Evolutionary conservation across 345 rosid genomes (phyloP), one percentile per base, ranked within the genome.

Genomic region (Conringia planisiliqua): DNA sequence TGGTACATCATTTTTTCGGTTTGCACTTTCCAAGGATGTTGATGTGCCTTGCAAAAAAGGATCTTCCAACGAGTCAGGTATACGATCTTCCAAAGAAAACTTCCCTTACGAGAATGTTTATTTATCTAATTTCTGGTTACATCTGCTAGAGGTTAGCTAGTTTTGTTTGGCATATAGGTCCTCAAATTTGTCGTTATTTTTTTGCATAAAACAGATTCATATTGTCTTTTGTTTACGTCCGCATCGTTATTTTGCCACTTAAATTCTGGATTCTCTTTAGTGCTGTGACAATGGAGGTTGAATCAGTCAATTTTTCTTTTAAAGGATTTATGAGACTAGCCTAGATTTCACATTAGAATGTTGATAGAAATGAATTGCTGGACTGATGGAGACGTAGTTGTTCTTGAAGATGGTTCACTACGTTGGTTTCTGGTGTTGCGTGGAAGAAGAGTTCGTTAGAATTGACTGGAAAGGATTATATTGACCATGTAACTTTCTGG

Each of bases 141-240:
- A 70, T 39, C 61, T 44, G 38, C 42, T 35, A 27, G 44, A 64
- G 62, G 62, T 22, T 77, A 57, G 55, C 62, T 58, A 40, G 22
- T 39, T 63, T 55, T 20, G 20, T 63, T 70, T 55, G 63, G 70
- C 74, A 55, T 70, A 46, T 77, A 64, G 75, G 43, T 77, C 12
- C 65, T 62, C 59, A 50, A 39, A n/a, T 16, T 7, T 32, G 16
- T 56, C 51, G 13, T 46, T 18, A 32, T 12, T 6, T 11, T 14
- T 35, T 30, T 63, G 75, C 51, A 46, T 62, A 17, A 35, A 63
- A 27, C 66, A 47, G 47, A 46, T 48, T 47, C 51, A 24, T 63
- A 7, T 11, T 43, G 36, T 51, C 50, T 42, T 48, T 30, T 71
- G 39, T 70, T 6, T 27, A 10, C 43, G 59, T 55, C 33, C 10